Evolutionary conservation across 2,329 filamentous ascomycete species (phyloP), one percentile per base, ranked within the genome.

Genomic region (Colletotrichum lupini): DNA sequence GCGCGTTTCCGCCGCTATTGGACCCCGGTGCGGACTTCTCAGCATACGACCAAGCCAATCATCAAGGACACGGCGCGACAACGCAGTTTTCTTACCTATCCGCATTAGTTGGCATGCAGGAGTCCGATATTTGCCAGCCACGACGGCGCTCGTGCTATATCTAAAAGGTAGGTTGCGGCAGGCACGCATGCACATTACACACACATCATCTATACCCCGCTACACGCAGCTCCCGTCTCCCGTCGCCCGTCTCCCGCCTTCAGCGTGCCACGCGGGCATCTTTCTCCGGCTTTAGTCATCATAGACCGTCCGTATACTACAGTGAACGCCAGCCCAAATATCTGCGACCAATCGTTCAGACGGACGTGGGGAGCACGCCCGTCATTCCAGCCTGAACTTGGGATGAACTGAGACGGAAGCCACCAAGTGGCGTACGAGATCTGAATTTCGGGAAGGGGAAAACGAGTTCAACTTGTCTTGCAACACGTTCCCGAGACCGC

Each of bases 71-170:
- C 30, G 32, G 6, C 59, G 32, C 35, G 12, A 32, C 56, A 46
- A 55, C 46, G 30, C 46, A 32, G 9, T 46, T 60, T 60, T 35
- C 30, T 11, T 22, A 7, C 60, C 37, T 55, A 22, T n/a, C 67
- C 22, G 53, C 53, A 59, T 59, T 49, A n/a, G 32, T 56, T 46
- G 49, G n/a, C 35, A 22, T 58, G 53, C 67, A 69, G 52, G 26
- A 59, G 24, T 58, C 4, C 28, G 4, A 24, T 52, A 42, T 22
- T 49, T 35, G 32, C 61, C 19, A 55, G 46, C n/a, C 19, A 26
- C 46, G 37, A 16, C 37, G 37, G 37, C 37, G 37, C 37, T 42
- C 14, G 9, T 22, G 14, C 19, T 37, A 32, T 32, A 7, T 22
- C 7, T 9, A 26, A 32, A 12, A 55, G 8, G 12, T 26, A 12